phyloP scores from a whole-genome alignment of 495 filamentous ascomycete genomes.

The Annulohypoxylon nitens region DNA sequence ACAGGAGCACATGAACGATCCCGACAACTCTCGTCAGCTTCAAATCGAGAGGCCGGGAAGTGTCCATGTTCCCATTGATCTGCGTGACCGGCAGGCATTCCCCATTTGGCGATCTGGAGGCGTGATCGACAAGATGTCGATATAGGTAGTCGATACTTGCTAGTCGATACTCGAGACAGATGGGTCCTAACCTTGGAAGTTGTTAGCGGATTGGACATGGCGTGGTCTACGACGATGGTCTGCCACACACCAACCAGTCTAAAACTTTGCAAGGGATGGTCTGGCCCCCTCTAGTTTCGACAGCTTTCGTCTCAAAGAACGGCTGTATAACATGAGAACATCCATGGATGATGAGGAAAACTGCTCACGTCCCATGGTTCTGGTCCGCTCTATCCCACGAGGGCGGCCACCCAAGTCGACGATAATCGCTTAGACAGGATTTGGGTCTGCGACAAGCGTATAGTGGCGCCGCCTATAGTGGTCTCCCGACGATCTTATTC shows the following conservation, averaged over 20 bases:
- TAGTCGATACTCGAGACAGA: constrained; percentile 43
- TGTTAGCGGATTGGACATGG: constrained; percentile 16
- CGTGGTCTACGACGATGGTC: constrained; percentile 29
- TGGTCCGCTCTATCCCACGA: constrained; percentile 42
- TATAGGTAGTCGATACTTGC: not conserved
- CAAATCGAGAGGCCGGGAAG: constrained; percentile 22
- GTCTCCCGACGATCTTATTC: constrained; percentile 40
- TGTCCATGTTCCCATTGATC: constrained; percentile 18
- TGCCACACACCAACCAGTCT: constrained; percentile 45
- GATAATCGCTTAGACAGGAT: constrained; percentile 38
- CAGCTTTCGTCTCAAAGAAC: constrained; percentile 37
- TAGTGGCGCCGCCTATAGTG: constrained; percentile 41
- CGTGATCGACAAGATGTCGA: constrained; percentile 36
- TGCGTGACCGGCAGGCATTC: constrained; percentile 20
- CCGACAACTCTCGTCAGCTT: constrained; percentile 24
- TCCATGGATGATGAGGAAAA: constrained; percentile 7
- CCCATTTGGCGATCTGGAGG: constrained; percentile 34
- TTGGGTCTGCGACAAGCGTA: constrained; percentile 36
- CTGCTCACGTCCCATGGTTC: constrained; percentile 38
- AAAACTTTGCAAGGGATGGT: constrained; percentile 40
- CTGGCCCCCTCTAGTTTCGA: constrained; percentile 43
- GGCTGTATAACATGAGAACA: constrained; percentile 41
- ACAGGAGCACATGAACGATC: not conserved
- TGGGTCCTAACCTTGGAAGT: constrained; percentile 25
- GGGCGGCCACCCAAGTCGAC: constrained; percentile 35